Conservation (phyloP, 2,329 filamentous ascomycete species). For the Gaeumannomyces tritici region DNA sequence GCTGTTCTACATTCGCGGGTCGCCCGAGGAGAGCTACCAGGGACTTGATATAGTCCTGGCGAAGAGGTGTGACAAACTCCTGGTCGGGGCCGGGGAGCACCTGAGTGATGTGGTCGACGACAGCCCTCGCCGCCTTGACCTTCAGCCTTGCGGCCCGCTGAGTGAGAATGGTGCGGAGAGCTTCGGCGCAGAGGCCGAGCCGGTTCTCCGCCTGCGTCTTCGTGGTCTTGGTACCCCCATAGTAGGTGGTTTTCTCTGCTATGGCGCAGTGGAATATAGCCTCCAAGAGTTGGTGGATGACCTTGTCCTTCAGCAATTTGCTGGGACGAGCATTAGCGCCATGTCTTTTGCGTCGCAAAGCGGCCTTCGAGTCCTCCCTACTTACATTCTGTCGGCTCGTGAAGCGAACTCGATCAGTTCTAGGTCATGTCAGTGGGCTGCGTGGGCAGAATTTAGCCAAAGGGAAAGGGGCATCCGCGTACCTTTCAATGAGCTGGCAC, state of each 20-base stretch:
- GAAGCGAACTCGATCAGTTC: conserved; percentile 2
- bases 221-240: conserved; percentile 36
- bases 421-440: neutral
- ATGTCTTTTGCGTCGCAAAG: neutral
- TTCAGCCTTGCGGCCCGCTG: conserved; percentile 60
- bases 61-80: conserved; percentile 57
- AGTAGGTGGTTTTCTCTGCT: conserved; percentile 57
- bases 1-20: conserved; percentile 69
- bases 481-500: conserved; percentile 12
- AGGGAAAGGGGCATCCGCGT: neutral
- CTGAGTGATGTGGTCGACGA: conserved; percentile 76
- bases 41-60: conserved; percentile 69
- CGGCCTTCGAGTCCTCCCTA: neutral
- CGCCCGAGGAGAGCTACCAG: conserved; percentile 62
- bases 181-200: conserved; percentile 59
- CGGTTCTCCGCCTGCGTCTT: conserved; percentile 43
- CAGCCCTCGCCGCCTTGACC: conserved; percentile 65
- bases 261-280: conserved; percentile 62
- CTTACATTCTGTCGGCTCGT: conserved; percentile 2
- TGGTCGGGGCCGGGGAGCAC: conserved; percentile 54
- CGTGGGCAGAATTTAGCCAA: neutral
- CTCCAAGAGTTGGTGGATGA: conserved; percentile 76
- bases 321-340: conserved; percentile 4
- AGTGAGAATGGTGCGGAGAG: conserved; percentile 62
- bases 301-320: conserved; percentile 55